Evolutionary conservation across 2,329 filamentous ascomycete genomes (phyloP), one percentile per base, ranked within the genome.

Genomic region (Calonectria hongkongensis): DNA sequence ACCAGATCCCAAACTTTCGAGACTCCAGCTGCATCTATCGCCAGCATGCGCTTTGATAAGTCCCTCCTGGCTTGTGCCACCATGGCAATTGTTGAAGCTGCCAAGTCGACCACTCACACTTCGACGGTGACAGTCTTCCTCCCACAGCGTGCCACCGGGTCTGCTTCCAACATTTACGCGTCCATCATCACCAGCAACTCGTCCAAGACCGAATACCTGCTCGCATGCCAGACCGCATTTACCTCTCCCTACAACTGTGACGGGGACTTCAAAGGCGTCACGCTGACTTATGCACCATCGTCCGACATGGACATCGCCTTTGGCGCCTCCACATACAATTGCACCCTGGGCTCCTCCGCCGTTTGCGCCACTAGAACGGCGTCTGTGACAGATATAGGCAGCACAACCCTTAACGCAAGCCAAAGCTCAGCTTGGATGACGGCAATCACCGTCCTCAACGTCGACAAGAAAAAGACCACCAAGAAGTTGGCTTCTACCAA

Each of bases 181-280:
- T 76, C 78, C 10, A 43, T 79, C 33, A 76, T 80, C 28, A 77
- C 75, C 5, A 70, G 72, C 51, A 65, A 67, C 4, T 68, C 56
- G 1, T 75, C 76, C 28, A 73, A 64, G 8, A 80, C 78, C 0
- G 66, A 80, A 51, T 80, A 80, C 43, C 69, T 80, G 3, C 70
- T 80, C 2, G 79, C 77, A 2, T 80, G 79, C 1, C 72, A 78
- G 15, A 76, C 77, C 25, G 65, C 67, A 30, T 76, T 79, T 7
- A 48, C 41, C 16, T 47, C 62, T 1, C 62, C 78, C 3, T 73
- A 79, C 1, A 73, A 67, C 0, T 80, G 79, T 70, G 70, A 69
- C 6, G 77, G 77, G 2, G 74, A 78, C 16, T 80, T 77, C 10
- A 74, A 65, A 0, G 75, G 73, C 0, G 63, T 80, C 0, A 80